Conservation (phyloP, 75 land plant genomes). For the Isoetes taiwanensis region DNA sequence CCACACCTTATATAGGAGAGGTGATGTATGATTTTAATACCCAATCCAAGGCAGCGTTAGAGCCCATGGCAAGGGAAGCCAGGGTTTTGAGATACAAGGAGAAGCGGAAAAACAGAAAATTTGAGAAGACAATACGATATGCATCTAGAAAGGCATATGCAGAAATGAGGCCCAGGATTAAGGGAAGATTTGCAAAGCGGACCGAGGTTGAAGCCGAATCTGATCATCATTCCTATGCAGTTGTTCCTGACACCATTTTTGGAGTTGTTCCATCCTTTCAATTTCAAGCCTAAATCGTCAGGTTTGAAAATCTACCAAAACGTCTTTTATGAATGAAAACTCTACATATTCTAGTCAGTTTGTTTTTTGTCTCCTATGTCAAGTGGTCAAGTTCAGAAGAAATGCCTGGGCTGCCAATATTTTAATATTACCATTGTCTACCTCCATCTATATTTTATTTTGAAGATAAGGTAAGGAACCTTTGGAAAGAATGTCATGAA, state of each 20-base stretch:
- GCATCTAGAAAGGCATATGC: slow-evolving; percentile 83
- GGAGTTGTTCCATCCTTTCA: slow-evolving; percentile 78
- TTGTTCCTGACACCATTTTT: slow-evolving; percentile 24
- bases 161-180: slow-evolving; percentile 65
- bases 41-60: slow-evolving; percentile 10
- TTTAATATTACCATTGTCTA: no score
- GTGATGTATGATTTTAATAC: not conserved
- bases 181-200: slow-evolving; percentile 77
- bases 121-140: slow-evolving; percentile 77
- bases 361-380: no score
- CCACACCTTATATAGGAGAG: slow-evolving; percentile 19
- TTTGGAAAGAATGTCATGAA: no score
- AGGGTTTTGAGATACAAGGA: slow-evolving; percentile 74
- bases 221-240: no score
- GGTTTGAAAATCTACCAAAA: no score
- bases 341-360: no score
- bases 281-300: no score
- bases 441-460: no score
- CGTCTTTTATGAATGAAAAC: no score
- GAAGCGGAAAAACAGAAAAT: slow-evolving; percentile 76
- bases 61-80: slow-evolving; percentile 55
- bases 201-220: slow-evolving; percentile 26
- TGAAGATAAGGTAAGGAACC: no score
- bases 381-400: no score
- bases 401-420: no score